Conservation (phyloP, 169 alveolate genomes). For the Theileria equi region DNA sequence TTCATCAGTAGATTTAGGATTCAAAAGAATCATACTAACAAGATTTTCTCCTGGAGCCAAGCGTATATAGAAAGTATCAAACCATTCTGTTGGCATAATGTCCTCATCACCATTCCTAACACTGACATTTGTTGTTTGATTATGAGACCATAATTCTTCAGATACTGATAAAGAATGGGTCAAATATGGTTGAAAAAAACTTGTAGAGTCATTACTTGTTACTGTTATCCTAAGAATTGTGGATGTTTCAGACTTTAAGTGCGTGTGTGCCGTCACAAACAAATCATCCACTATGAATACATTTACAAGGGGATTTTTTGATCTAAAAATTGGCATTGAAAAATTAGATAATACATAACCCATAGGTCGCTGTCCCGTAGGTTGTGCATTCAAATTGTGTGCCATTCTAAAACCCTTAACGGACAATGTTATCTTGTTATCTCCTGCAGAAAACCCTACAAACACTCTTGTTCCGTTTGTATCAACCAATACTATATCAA, state of each 20-base stretch:
- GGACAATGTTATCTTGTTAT: neutral
- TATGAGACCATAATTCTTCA: slow-evolving; percentile 56
- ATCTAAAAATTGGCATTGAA: neutral
- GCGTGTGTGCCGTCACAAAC: slow-evolving; percentile 21
- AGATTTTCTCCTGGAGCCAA: slow-evolving; percentile 37
- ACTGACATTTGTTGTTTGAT: slow-evolving; percentile 7
- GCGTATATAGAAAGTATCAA: slow-evolving; percentile 34
- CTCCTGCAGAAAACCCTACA: slow-evolving; percentile 31
- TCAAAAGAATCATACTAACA: neutral
- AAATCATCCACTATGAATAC: slow-evolving; percentile 1
- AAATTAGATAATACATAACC: neutral
- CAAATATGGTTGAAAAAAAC: slow-evolving; percentile 20
- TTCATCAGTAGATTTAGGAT: neutral
- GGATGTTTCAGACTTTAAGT: slow-evolving; percentile 17
- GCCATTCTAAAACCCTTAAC: slow-evolving; percentile 44
- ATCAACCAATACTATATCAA: slow-evolving; percentile 46
- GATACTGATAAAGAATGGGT: slow-evolving; percentile 29
- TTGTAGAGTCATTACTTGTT: slow-evolving; percentile 17
- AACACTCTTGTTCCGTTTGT: slow-evolving; percentile 38
- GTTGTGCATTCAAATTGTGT: neutral
- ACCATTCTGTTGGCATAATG: slow-evolving; percentile 59
- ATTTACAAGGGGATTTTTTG: slow-evolving; percentile 1
- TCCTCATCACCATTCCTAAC: neutral
- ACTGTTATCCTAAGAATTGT: slow-evolving; percentile 17
- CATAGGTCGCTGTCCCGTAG: neutral